These are phyloP conservation scores for Lasiosphaeria hispida DNA, from an alignment of 495 filamentous ascomycete species.

Conservation along the genomic window DNA sequence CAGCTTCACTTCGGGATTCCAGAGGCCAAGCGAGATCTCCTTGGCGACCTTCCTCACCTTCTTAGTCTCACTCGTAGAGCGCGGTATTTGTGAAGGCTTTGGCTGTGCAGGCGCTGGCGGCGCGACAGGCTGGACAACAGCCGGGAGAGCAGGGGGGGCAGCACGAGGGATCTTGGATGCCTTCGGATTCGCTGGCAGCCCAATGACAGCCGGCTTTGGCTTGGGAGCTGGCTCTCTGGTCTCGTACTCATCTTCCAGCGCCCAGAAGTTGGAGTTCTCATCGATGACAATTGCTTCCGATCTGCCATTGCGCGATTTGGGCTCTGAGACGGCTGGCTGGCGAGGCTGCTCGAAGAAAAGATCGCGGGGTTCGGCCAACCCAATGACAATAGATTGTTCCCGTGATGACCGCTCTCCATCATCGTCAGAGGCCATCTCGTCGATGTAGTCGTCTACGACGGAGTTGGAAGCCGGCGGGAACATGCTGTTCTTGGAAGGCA, in stretches of 20 bases:
- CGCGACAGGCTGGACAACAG: constrained; percentile 2
- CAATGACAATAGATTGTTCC: constrained; percentile 33
- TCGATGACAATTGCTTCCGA: constrained; percentile 8
- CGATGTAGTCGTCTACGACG: constrained; percentile 25
- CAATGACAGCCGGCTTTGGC: constrained; percentile 14
- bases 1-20: constrained; percentile 16
- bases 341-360: constrained; percentile 20
- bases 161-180: constrained; percentile 16
- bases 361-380: constrained; percentile 28
- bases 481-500: constrained; percentile 48
- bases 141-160: neutral
- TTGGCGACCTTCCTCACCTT: constrained; percentile 17
- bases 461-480: constrained; percentile 29
- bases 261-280: constrained; percentile 31
- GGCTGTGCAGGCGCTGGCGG: neutral
- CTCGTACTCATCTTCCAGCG: constrained; percentile 15
- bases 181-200: constrained; percentile 19
- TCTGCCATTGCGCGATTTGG: constrained; percentile 15
- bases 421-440: constrained; percentile 33
- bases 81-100: constrained; percentile 19
- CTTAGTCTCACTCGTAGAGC: constrained; percentile 13
- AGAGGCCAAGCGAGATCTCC: constrained; percentile 22
- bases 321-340: constrained; percentile 13
- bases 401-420: constrained; percentile 25
- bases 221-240: constrained; percentile 7